Base-by-base conservation (phyloP, 2,329 filamentous ascomycete species). In the Paraphaeosphaeria minitans region DNA sequence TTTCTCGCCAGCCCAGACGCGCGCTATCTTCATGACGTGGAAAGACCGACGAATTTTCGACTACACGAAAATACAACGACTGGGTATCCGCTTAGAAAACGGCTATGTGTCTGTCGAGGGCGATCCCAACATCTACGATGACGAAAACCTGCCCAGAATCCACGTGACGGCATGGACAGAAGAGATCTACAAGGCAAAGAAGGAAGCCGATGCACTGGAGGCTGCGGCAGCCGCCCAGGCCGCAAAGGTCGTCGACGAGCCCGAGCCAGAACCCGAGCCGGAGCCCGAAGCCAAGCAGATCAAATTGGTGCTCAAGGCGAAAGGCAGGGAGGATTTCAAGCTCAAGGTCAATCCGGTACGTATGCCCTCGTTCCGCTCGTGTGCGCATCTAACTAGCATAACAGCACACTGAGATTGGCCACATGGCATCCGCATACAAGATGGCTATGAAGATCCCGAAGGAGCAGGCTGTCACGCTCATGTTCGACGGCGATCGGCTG, bases 111-210 rank as follows among this genome's bases (percentile, higher is more conserved):
- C 67, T 19, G 66, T 76, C 56, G 74, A 77, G 42, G 71, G 72
- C 54, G 66, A 71, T n/a, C 75, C 82, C 5, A 80, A 81, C 22
- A 82, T 84, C 1, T 83, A 84, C 54, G 82, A 84, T 27, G 82
- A 83, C 24, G 81, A 82, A 4, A 68, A 71, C 21, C 45, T 67
- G 13, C 77, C 81, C 8, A 84, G 84, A 54, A 83, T 96, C n/a
- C 84, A 89, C 64, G 83, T 96, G 62, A 88, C 93, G 74, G 90
- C 89, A 7, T 92, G 91, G 84, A 94, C 90, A 0, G 81, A 86
- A 8, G 86, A 89, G 12, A 75, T 85, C 1, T 89, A 86, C 46
- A 76, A 76, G 57, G 79, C 84, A 68, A 78, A 83, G 60, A 84
- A 86, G 65, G 77, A 65, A 48, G 62, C 69, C 49, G 55, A 66